Base-by-base conservation (phyloP, 2,329 filamentous ascomycete species). In the Atkinsonella texensis region DNA sequence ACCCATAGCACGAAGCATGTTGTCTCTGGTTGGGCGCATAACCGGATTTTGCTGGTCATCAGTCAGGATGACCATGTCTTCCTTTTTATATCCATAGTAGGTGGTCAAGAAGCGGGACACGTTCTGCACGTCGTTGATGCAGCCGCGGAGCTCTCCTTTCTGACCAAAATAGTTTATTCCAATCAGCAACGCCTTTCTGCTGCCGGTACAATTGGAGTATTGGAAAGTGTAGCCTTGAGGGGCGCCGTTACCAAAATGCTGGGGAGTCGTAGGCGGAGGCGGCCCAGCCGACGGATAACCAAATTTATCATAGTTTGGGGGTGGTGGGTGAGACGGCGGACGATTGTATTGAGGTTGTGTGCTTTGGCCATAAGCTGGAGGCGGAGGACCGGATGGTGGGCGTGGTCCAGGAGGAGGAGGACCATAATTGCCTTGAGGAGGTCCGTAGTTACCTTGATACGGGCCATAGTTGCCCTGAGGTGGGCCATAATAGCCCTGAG, bases 141-240 rank as follows among this genome's bases (percentile, higher is more conserved):
- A 89, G 43, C 85, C 85, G 54, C 81, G 74, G 50, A 89, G 76
- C 72, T 87, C 83, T 47, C 80, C 84, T 20, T 81, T 69, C 62
- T 86, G 82, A 49, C 81, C 80, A 59, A 88, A 84, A 71, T 89
- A 89, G 73, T 89, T 89, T 74, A 89, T 87, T 49, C 85, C 85
- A 56, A 89, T 87, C 52, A 89, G 70, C 52, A 89, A 70, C 8
- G 85, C 85, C 71, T 87, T 88, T 61, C 85, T 76, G 57, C 76
- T 77, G 49, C 85, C 85, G 7, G 80, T 83, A 65, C 85, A 89
- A 63, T 83, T 81, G 52, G 82, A 86, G 71, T 87, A 88, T 68
- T 87, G 82, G 70, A 87, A 89, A 7, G 76, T 81, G 65, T 88
- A 88, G 55, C 75, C 76, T 18, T 74, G 67, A 2, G 84, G 85